Evolutionary conservation across 257 asterid species (phyloP).

Genomic region (Osmanthus fragrans): DNA sequence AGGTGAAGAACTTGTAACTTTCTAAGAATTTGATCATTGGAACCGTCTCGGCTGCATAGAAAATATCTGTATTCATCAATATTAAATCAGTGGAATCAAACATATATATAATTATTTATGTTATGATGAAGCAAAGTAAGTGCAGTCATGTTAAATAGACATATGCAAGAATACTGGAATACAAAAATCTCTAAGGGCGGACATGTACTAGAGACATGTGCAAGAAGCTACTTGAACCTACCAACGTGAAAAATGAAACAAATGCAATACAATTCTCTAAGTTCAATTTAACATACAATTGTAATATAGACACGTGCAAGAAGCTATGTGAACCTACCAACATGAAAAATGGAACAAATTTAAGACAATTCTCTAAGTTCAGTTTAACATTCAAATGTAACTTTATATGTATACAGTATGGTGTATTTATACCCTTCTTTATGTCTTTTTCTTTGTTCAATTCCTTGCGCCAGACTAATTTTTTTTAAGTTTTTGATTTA

Average conservation of each 20-base stretch:
- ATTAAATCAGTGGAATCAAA: background rate
- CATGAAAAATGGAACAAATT: background rate
- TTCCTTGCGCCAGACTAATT: background rate
- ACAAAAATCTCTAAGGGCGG: background rate
- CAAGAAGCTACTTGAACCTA: background rate
- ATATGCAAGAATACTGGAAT: background rate
- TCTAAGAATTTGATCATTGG: background rate
- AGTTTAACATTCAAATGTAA: background rate
- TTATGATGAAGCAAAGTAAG: constrained; percentile 5
- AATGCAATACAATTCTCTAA: background rate
- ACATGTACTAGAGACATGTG: constrained; percentile 1
- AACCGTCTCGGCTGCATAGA: background rate
- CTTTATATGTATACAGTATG: background rate
- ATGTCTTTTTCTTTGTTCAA: background rate
- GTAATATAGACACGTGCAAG: background rate
- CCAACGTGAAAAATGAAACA: background rate
- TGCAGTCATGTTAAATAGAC: constrained; percentile 3
- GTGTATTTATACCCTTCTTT: background rate
- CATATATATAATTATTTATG: background rate
- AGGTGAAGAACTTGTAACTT: constrained; percentile 13
- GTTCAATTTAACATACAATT: background rate
- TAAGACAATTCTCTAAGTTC: background rate
- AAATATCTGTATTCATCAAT: background rate
- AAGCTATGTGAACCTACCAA: background rate
- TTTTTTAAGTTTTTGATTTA: background rate